Percentiles rank a stretch among this genome's conserved stretches.
These are phyloP conservation scores for Cinnamomum micranthum DNA, from an alignment of 164 flowering plant genomes.

Conservation along the genomic window DNA sequence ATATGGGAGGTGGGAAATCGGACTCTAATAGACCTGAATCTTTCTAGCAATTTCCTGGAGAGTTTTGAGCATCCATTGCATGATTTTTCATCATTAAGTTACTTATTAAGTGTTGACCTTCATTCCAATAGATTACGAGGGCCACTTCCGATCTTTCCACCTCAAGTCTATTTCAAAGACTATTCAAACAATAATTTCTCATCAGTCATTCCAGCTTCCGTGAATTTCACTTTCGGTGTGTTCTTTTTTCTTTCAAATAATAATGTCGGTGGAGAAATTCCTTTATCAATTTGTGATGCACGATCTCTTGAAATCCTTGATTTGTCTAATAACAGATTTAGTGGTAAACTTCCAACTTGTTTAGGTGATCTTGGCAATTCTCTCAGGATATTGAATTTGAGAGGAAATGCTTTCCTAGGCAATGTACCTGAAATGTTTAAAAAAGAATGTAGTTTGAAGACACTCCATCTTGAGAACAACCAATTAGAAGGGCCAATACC, in stretches of 20 bases:
- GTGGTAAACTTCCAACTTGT: neutral
- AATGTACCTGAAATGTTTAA: neutral
- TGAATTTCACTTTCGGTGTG: neutral
- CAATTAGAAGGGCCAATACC: neutral
- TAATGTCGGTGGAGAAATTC: neutral
- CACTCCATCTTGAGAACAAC: neutral
- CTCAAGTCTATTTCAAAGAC: neutral
- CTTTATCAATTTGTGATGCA: neutral
- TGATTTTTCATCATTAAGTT: neutral
- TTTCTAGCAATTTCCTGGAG: neutral
- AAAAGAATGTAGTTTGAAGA: neutral
- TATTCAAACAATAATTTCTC: neutral
- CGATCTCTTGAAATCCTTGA: neutral
- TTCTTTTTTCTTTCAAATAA: neutral
- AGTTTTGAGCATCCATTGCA: neutral
- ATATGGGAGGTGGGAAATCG: neutral
- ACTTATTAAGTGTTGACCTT: neutral
- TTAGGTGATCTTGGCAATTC: neutral
- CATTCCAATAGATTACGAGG: constrained; percentile 15
- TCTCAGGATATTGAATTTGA: neutral
- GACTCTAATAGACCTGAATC: neutral
- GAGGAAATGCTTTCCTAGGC: neutral
- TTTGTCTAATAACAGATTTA: neutral
- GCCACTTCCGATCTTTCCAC: constrained; percentile 7
- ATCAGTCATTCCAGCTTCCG: neutral